Evolutionary conservation across 169 alveolate species (phyloP).

Genomic region (Eimeria necatrix): DNA sequence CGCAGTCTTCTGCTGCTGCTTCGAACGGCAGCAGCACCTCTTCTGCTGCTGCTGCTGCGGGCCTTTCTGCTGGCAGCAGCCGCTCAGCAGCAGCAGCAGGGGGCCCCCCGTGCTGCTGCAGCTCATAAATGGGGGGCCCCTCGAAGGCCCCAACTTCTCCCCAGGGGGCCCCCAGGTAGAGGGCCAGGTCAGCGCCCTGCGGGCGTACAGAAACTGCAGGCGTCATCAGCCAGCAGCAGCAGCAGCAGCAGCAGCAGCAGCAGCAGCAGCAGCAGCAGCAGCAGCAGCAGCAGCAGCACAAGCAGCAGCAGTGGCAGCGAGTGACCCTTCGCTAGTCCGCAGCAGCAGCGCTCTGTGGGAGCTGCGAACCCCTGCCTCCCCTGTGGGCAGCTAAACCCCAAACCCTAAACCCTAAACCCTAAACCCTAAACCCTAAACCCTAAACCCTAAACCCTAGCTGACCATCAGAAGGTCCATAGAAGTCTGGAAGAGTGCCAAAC

Average conservation of each 20-base stretch:
- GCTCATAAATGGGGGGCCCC: background rate
- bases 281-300: too few relatives aligned
- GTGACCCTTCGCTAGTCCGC: too few relatives aligned
- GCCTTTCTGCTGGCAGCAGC: background rate
- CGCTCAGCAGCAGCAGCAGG: background rate
- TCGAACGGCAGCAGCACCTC: background rate
- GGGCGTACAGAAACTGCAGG: background rate
- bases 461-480: background rate
- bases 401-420: too few relatives aligned
- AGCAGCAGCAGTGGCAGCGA: too few relatives aligned
- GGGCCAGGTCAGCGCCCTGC: background rate
- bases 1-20: background rate
- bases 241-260: background rate
- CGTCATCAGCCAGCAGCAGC: constrained; percentile 1
- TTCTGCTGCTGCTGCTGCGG: background rate
- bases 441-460: background rate
- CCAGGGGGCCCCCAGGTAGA: background rate
- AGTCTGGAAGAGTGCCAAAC: background rate
- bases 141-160: background rate
- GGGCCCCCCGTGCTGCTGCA: background rate
- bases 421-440: background rate
- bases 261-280: background rate
- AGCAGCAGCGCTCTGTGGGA: background rate
- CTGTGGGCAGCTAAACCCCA: too few relatives aligned
- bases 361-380: background rate